phyloP scores from a whole-genome alignment of 345 rosid species.

The Aquilaria sinensis region DNA sequence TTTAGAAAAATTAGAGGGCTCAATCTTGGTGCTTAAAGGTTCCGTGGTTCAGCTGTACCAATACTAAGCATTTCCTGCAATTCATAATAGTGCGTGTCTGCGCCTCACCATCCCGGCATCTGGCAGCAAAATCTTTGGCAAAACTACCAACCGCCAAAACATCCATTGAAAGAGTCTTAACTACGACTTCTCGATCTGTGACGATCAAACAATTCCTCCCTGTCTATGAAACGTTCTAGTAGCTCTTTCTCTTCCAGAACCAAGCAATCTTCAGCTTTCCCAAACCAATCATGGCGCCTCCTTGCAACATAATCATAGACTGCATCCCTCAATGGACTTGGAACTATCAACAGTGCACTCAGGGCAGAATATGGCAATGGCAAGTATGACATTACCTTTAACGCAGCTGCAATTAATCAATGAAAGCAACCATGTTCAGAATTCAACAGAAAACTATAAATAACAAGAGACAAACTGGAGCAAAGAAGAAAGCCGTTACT shows the following conservation, averaged over 20 bases:
- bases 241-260: slow-evolving; percentile 61
- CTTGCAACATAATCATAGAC: slow-evolving; percentile 75
- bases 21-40: too few relatives aligned
- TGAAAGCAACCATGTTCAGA: too few relatives aligned
- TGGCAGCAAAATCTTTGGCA: too few relatives aligned
- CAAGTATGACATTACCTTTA: slow-evolving; percentile 62
- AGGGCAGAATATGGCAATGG: slow-evolving; percentile 76
- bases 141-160: too few relatives aligned
- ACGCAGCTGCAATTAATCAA: slow-evolving; percentile 54
- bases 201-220: slow-evolving; percentile 52
- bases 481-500: background rate
- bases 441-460: background rate
- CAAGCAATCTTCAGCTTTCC: slow-evolving; percentile 64
- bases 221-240: slow-evolving; percentile 73
- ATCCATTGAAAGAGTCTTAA: too few relatives aligned
- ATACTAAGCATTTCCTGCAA: too few relatives aligned
- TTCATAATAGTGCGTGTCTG: too few relatives aligned
- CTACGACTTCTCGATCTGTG: too few relatives aligned
- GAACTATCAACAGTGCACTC: slow-evolving; percentile 48
- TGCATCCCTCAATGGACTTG: slow-evolving; percentile 64
- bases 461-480: background rate
- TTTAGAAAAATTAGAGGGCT: too few relatives aligned
- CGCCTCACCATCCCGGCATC: too few relatives aligned
- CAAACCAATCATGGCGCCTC: slow-evolving; percentile 70
- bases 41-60: too few relatives aligned